Conservation (phyloP, 148 eudicot species). For the Camellia granthamiana region DNA sequence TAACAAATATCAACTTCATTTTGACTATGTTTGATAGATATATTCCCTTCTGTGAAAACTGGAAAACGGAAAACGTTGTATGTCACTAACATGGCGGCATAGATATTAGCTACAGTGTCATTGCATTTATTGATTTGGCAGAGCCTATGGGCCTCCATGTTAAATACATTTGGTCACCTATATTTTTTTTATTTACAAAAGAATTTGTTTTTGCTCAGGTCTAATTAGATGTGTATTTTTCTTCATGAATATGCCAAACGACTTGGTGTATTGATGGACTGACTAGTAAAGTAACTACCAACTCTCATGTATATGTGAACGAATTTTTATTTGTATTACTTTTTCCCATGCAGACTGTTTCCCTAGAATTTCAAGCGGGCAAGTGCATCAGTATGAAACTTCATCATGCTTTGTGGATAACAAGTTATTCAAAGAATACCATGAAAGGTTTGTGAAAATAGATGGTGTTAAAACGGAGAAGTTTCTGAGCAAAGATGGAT, state of each 20-base stretch:
- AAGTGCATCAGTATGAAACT: constrained; percentile 51
- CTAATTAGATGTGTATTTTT: background rate
- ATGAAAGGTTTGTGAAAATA: constrained; percentile 39
- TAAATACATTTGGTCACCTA: background rate
- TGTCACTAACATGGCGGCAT: background rate
- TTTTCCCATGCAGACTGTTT: constrained; percentile 30
- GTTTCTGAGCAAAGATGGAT: constrained; percentile 25
- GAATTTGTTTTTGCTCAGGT: background rate
- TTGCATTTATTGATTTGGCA: background rate
- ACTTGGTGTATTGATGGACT: background rate
- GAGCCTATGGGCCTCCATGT: background rate
- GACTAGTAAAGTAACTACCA: background rate
- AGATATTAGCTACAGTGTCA: background rate
- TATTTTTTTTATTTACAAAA: background rate
- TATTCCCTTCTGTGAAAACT: background rate
- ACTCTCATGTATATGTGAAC: background rate
- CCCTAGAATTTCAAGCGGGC: constrained; percentile 40
- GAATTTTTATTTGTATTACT: constrained; percentile 1
- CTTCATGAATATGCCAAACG: background rate
- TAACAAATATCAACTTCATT: constrained; percentile 10
- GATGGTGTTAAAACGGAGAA: constrained; percentile 39
- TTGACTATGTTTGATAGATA: background rate
- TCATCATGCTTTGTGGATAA: constrained; percentile 49
- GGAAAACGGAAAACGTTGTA: background rate
- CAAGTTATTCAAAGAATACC: constrained; percentile 49